These are phyloP conservation scores for Sarocladiaceae sp. DNA, from an alignment of 2,329 filamentous ascomycete species.

Conservation along the genomic window DNA sequence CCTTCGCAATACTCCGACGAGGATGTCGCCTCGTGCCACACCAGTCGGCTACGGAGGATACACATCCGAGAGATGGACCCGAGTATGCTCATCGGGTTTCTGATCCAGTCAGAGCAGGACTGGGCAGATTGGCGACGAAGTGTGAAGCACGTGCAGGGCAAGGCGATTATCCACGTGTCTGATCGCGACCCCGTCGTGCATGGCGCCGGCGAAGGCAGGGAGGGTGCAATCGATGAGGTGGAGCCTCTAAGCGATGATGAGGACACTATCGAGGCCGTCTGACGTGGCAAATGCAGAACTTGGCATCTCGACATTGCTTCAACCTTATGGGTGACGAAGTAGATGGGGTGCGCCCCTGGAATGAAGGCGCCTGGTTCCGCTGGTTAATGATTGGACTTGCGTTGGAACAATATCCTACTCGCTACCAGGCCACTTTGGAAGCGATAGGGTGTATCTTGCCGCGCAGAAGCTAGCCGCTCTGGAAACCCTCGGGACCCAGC, in stretches of 20 bases:
- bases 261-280: slow-evolving; percentile 18
- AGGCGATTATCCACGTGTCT: slow-evolving; percentile 79
- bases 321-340: background rate
- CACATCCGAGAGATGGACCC: slow-evolving; percentile 93
- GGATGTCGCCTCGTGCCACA: slow-evolving; percentile 81
- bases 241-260: slow-evolving; percentile 76
- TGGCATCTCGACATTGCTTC: slow-evolving; percentile 20
- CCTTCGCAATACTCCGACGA: slow-evolving; percentile 56
- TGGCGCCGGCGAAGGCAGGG: slow-evolving; percentile 50
- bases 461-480: too few species aligned
- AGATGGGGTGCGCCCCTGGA: background rate
- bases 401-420: too few species aligned
- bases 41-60: slow-evolving; percentile 72
- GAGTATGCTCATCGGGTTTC: slow-evolving; percentile 92
- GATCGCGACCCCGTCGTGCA: slow-evolving; percentile 57
- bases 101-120: slow-evolving; percentile 76
- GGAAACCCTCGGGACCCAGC: too few species aligned
- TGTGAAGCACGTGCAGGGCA: slow-evolving; percentile 71
- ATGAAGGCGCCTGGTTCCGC: too few species aligned
- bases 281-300: slow-evolving; percentile 26
- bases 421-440: too few species aligned
- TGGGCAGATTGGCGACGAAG: slow-evolving; percentile 76
- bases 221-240: slow-evolving; percentile 80
- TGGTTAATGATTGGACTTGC: too few species aligned
- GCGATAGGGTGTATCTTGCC: too few species aligned